phyloP scores from a whole-genome alignment of 2,329 filamentous ascomycete genomes.

The Lachnellula arida region DNA sequence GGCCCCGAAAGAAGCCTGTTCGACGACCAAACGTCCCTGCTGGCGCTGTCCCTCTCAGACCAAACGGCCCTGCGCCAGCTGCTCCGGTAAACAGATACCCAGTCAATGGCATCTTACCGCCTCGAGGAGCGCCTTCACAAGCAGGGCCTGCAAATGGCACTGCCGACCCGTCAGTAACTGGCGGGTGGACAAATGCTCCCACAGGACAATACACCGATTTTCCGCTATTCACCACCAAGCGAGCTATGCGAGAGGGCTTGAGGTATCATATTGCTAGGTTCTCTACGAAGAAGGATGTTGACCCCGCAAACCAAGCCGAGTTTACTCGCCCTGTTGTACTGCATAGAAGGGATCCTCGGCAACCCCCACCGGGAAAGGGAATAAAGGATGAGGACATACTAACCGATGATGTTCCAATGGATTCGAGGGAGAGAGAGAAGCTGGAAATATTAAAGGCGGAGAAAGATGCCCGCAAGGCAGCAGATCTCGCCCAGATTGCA shows the following conservation, averaged over 20 bases:
- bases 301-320: slow-evolving; percentile 65
- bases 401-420: slow-evolving; percentile 37
- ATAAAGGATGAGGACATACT: slow-evolving; percentile 53
- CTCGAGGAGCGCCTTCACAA: slow-evolving; percentile 4
- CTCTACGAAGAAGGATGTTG: slow-evolving; percentile 53
- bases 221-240: slow-evolving; percentile 79
- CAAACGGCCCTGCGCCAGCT: slow-evolving; percentile 17
- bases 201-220: slow-evolving; percentile 45
- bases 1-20: slow-evolving; percentile 52
- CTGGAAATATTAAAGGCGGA: slow-evolving; percentile 70
- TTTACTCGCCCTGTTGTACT: slow-evolving; percentile 86
- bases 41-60: slow-evolving; percentile 12
- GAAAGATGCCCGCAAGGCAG: slow-evolving; percentile 77
- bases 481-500: slow-evolving; percentile 89
- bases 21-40: slow-evolving; percentile 33
- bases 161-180: slow-evolving; percentile 43
- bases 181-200: slow-evolving; percentile 54
- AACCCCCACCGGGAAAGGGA: slow-evolving; percentile 57
- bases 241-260: slow-evolving; percentile 70
- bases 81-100: slow-evolving; percentile 13
- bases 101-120: slow-evolving; percentile 14
- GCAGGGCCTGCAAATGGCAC: slow-evolving; percentile 25
- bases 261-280: slow-evolving; percentile 88
- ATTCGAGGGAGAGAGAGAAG: slow-evolving; percentile 57
- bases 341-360: slow-evolving; percentile 81